phyloP scores from a whole-genome alignment of 192 early-diverging fungal species.

The Backusella tuberculispora region DNA sequence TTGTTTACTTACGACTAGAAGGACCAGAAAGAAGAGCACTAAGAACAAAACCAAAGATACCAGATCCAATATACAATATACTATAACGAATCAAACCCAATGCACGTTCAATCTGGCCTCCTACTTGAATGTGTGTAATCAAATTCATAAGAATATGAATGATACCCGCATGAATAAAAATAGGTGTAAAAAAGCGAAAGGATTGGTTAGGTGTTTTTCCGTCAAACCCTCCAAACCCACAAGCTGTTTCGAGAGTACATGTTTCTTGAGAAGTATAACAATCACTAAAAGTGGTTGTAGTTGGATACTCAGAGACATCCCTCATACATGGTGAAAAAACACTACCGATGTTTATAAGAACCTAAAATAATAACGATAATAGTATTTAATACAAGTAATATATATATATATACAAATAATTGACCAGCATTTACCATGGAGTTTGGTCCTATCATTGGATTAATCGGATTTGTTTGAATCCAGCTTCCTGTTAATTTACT shows the following conservation, averaged over 20 bases:
- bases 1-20: background rate
- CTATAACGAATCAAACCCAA: constrained; percentile 76
- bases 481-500: constrained; percentile 55
- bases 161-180: constrained; percentile 86
- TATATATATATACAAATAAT: background rate
- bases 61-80: constrained; percentile 65
- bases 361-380: constrained; percentile 37
- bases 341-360: constrained; percentile 72
- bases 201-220: constrained; percentile 67
- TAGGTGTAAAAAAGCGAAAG: constrained; percentile 78
- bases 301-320: constrained; percentile 34
- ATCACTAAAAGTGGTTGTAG: constrained; percentile 19
- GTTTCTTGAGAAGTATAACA: constrained; percentile 15
- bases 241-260: constrained; percentile 63
- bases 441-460: constrained; percentile 83
- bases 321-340: constrained; percentile 85
- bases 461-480: constrained; percentile 72
- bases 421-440: constrained; percentile 47
- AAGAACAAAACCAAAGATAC: constrained; percentile 81
- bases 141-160: constrained; percentile 81
- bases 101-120: constrained; percentile 74
- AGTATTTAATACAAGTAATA: background rate
- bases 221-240: constrained; percentile 63
- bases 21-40: constrained; percentile 63
- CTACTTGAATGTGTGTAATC: constrained; percentile 69